A percentile compares a stretch with the other conserved stretches of the same genome.
These are phyloP conservation scores for Heritiera littoralis DNA, from an alignment of 345 rosid genomes.

Conservation along the genomic window DNA sequence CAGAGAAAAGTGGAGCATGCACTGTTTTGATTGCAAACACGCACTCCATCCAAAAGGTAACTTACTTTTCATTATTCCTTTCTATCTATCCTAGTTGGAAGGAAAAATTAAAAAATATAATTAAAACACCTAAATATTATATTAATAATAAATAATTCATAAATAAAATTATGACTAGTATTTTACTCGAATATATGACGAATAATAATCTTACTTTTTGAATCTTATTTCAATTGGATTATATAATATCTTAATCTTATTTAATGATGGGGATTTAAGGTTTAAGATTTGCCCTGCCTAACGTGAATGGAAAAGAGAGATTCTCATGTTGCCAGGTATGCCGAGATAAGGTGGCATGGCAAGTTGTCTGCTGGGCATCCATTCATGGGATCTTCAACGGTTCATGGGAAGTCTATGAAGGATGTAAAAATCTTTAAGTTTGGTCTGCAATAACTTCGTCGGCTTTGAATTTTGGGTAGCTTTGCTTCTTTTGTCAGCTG, in stretches of 20 bases:
- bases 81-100: not conserved
- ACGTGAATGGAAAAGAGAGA: not conserved
- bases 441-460: not conserved
- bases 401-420: not conserved
- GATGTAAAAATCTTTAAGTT: not conserved
- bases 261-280: not conserved
- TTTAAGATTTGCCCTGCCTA: not conserved
- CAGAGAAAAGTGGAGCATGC: not conserved
- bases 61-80: not conserved
- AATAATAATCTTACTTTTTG: too few species aligned
- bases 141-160: not conserved
- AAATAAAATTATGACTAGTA: too few species aligned
- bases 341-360: not conserved
- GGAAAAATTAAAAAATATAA: not conserved
- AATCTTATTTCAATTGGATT: too few species aligned
- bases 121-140: not conserved
- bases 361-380: not conserved
- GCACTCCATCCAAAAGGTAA: conserved; percentile 4
- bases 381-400: too few species aligned
- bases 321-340: not conserved
- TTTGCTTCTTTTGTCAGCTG: too few species aligned
- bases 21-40: conserved; percentile 4
- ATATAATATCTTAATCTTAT: too few species aligned
- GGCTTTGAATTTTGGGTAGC: not conserved
- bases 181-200: too few species aligned